Base-by-base conservation (phyloP, 805 yeast species). In the Wickerhamiella qilinensis region DNA sequence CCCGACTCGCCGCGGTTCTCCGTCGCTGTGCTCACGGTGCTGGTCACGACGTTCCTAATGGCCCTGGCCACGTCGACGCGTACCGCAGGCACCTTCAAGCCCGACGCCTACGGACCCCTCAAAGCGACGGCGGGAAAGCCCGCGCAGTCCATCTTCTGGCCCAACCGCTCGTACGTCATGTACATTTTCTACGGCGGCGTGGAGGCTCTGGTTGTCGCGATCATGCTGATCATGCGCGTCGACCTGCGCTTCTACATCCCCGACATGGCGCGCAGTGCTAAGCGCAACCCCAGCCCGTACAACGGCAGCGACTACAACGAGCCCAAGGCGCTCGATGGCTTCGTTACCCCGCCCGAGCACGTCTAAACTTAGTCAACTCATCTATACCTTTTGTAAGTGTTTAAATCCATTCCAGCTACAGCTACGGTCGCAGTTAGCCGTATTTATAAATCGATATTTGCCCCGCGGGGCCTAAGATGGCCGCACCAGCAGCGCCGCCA, bases 221-320 rank as follows among this genome's bases (percentile, higher is more conserved):
- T 75, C 25, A 77, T 75, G 52, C 54, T 80, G 39, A 50, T 75
- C 27, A 73, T 75, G 15, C 68, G 93, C 54, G 72, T 76, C 37
- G 91, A 80, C 54, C 63, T 80, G 50, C 67, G 91, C 55, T 80
- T 80, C 59, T 80, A 80, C 65, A 73, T 81, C 57, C 88, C 91
- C 15, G 86, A 78, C 55, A 40, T 40, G 40, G 38, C 43, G 36
- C 33, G 31, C 36, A 24, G 37, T 7, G 40, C 43, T 11, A 36
- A 36, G 22, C 16, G 25, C 32, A 40, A 40, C 37, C 43, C 43
- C 17, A 35, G 35, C 21, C 40, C 40, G 19, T 40, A 40, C 36
- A 33, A 36, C 20, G 40, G 38, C 16, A 37, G 40, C 33, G 43
- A 40, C 35, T 40, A 37, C 43, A 40, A 37, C 32, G 41, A 39